phyloP scores from a whole-genome alignment of 1,284 basidiomycete genomes.

The Fomes fomentarius region DNA sequence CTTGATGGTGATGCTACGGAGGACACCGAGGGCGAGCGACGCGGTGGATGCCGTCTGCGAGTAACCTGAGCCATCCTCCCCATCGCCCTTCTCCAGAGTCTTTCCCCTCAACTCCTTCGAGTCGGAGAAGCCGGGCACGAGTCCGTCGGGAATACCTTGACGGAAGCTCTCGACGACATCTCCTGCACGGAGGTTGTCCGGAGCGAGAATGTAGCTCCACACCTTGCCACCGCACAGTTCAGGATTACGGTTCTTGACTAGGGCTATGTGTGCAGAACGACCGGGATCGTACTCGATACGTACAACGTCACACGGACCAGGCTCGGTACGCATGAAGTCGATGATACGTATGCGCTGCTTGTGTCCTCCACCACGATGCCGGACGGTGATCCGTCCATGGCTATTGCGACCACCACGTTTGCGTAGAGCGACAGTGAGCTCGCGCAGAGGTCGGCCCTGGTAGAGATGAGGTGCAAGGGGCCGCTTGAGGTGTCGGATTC shows the following conservation, averaged over 20 bases:
- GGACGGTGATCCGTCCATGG: conserved; percentile 86
- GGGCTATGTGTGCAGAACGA: conserved; percentile 91
- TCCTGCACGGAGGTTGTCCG: conserved; percentile 88
- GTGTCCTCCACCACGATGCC: conserved; percentile 92
- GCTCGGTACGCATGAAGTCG: conserved; percentile 82
- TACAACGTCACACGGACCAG: conserved; percentile 87
- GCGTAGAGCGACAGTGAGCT: conserved; percentile 83
- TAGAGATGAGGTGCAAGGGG: conserved; percentile 85
- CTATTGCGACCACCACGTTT: conserved; percentile 88
- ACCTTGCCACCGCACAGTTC: conserved; percentile 48
- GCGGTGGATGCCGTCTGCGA: conserved; percentile 46
- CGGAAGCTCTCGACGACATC: conserved; percentile 90
- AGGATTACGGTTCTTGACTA: conserved; percentile 68
- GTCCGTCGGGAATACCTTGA: conserved; percentile 75
- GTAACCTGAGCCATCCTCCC: conserved; percentile 29
- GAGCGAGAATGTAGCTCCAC: conserved; percentile 91
- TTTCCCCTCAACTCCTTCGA: conserved; percentile 49
- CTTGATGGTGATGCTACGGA: conserved; percentile 85
- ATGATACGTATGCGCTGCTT: conserved; percentile 84
- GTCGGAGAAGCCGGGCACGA: conserved; percentile 68
- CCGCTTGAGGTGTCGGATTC: conserved; percentile 85
- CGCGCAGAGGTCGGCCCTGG: conserved; percentile 81
- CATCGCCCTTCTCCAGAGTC: conserved; percentile 42
- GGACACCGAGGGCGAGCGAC: conserved; percentile 82
- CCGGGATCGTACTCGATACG: conserved; percentile 98